Conservation (phyloP, 2,329 filamentous ascomycete species). For the Colletotrichum cuscutae region DNA sequence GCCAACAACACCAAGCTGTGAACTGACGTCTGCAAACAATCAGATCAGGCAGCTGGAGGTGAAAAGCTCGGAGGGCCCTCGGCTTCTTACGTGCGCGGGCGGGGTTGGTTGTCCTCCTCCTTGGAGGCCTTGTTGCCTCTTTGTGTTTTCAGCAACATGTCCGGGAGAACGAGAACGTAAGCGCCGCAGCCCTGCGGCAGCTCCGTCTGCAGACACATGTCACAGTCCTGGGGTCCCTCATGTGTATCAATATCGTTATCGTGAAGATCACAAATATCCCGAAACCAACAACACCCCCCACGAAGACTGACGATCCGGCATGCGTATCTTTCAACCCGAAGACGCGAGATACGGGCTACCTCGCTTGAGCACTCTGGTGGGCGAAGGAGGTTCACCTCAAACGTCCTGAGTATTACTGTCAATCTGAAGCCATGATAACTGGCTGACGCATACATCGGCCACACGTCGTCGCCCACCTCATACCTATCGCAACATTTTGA, state of each 20-base stretch:
- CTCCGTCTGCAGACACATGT: constrained; percentile 13
- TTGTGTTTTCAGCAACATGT: constrained; percentile 23
- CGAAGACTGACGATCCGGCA: neutral
- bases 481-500: neutral
- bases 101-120: neutral
- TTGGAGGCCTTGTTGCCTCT: constrained; percentile 17
- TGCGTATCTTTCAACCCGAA: constrained; percentile 2
- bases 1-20: neutral
- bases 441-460: neutral
- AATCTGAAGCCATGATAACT: neutral
- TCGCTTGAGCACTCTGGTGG: neutral
- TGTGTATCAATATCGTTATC: neutral
- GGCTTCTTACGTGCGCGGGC: constrained; percentile 24
- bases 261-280: constrained; percentile 1
- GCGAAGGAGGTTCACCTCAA: neutral
- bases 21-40: constrained; percentile 12
- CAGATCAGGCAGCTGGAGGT: neutral
- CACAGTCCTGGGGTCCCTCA: neutral
- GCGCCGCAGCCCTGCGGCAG: constrained; percentile 23
- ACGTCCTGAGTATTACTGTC: no score
- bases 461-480: neutral
- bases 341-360: neutral
- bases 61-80: constrained; percentile 14
- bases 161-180: neutral
- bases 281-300: neutral